These are phyloP conservation scores for Cladophialophora psammophila DNA, from an alignment of 2,329 filamentous ascomycete species.

Conservation along the genomic window DNA sequence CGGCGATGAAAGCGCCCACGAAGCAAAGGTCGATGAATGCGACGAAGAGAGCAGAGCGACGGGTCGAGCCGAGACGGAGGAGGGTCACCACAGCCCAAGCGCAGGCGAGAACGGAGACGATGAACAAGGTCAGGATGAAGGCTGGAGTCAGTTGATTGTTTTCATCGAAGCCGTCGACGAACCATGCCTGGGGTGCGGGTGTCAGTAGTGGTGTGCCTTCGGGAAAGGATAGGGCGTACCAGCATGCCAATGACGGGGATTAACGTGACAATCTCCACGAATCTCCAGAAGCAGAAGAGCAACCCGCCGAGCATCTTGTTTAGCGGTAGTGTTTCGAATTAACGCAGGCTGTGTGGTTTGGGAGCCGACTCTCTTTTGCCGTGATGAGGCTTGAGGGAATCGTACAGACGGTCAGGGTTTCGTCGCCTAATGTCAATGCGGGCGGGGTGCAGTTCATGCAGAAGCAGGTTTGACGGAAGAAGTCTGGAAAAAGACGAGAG, in stretches of 20 bases:
- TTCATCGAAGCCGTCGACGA: constrained; percentile 66
- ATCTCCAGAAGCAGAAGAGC: constrained; percentile 68
- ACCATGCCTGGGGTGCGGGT: constrained; percentile 56
- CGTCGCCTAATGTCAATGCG: too few relatives aligned
- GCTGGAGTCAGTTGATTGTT: constrained; percentile 65
- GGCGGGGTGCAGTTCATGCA: too few relatives aligned
- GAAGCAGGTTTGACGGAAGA: too few relatives aligned
- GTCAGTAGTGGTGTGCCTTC: constrained; percentile 22
- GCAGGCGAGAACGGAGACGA: constrained; percentile 66
- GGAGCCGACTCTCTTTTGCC: background rate
- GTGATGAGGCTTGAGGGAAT: background rate
- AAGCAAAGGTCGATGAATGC: constrained; percentile 68
- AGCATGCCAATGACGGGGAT: constrained; percentile 70
- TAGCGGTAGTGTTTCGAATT: background rate
- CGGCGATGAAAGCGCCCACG: constrained; percentile 69
- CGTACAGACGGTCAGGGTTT: background rate
- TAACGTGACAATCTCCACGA: constrained; percentile 67
- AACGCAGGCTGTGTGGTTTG: background rate
- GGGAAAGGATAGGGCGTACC: constrained; percentile 45
- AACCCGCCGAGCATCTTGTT: constrained; percentile 60
- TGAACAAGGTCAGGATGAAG: constrained; percentile 70
- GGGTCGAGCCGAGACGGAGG: constrained; percentile 65
- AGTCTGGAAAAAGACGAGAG: too few relatives aligned
- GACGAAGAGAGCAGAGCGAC: constrained; percentile 66
- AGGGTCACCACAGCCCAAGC: constrained; percentile 69